Base-by-base conservation (phyloP, 2,329 filamentous ascomycete genomes). In the Monosporascus sp. region DNA sequence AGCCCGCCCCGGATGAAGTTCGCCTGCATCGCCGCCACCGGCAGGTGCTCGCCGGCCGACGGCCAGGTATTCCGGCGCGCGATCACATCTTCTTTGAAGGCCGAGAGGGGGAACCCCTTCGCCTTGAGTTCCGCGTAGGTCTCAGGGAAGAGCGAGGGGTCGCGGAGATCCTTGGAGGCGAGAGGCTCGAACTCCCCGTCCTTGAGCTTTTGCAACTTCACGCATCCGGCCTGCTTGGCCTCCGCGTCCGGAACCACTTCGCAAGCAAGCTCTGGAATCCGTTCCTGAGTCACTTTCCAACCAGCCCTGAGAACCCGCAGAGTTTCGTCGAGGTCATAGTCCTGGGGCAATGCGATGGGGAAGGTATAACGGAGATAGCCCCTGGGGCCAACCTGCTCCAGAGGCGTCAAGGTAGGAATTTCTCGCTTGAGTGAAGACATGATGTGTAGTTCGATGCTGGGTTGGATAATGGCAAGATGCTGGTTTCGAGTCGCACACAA, bases 331-430 rank as follows among this genome's bases (percentile, higher is more conserved):
- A 65, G 45, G 41, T 71, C 57, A 50, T 71, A 71, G 34, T 61
- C 50, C 0, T 69, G 62, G 7, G 56, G 48, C 1, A 73, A 60
- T 48, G 69, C 65, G 34, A 73, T 66, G 3, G 66, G 66, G 44
- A 72, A 70, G n/a, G 70, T 54, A 41, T 67, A 66, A 16, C 68
- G 67, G 7, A 71, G 59, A 49, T 65, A 71, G 17, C 65, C 67
- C 48, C 69, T 70, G 3, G 69, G 68, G 0, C 69, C 69, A 34
- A 65, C 66, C 37, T 67, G 68, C 58, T 72, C 69, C 52, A 66
- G 53, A 41, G 59, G 59, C n/a, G 63, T 67, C 36, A 59, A 60
- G 53, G 52, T 53, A 31, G 57, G 60, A 49, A 66, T 53, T 36
- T 59, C 31, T 34, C 31, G 31, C 11, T 34, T 34, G 31, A 34